phyloP scores from a whole-genome alignment of 768 basidiomycete species.

The Brasilioporus rufonigricans region DNA sequence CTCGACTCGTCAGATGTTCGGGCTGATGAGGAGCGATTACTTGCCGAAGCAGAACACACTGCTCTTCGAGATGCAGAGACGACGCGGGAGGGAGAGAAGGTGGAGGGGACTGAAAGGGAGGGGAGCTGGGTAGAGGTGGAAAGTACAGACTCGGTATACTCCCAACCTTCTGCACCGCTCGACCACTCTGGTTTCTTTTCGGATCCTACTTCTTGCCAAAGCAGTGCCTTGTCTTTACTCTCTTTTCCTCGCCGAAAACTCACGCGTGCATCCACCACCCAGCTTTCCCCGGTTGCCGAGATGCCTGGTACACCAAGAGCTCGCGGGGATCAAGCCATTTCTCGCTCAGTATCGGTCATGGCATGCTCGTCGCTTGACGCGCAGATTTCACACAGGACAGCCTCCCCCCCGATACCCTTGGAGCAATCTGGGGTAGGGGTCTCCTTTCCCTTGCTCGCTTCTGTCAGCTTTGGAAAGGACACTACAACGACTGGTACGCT shows the following conservation, averaged over 20 bases:
- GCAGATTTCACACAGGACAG: constrained; percentile 7
- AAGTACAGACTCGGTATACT: constrained; percentile 20
- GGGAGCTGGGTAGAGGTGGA: constrained; percentile 2
- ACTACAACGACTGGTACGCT: constrained; percentile 14
- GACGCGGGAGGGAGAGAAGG: not conserved
- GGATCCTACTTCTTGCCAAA: constrained; percentile 1
- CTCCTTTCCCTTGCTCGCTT: constrained; percentile 24
- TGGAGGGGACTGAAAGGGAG: not conserved
- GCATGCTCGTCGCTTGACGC: constrained; percentile 10
- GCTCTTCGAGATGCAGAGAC: constrained; percentile 14
- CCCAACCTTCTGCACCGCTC: constrained; percentile 22
- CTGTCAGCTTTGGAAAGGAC: constrained; percentile 25
- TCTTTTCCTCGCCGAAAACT: constrained; percentile 8
- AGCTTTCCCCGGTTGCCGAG: constrained; percentile 23
- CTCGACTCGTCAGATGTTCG: not conserved
- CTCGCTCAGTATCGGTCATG: constrained; percentile 1
- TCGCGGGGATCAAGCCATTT: not conserved
- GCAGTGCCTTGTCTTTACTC: not conserved
- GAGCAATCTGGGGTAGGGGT: not conserved
- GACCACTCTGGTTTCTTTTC: constrained; percentile 11
- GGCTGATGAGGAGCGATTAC: constrained; percentile 8
- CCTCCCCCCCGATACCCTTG: constrained; percentile 8
- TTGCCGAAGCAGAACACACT: constrained; percentile 16
- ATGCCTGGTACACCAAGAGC: constrained; percentile 6
- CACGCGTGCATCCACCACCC: constrained; percentile 1